These are phyloP conservation scores for Ascosphaera apis DNA, from an alignment of 2,329 filamentous ascomycete genomes.

Conservation along the genomic window DNA sequence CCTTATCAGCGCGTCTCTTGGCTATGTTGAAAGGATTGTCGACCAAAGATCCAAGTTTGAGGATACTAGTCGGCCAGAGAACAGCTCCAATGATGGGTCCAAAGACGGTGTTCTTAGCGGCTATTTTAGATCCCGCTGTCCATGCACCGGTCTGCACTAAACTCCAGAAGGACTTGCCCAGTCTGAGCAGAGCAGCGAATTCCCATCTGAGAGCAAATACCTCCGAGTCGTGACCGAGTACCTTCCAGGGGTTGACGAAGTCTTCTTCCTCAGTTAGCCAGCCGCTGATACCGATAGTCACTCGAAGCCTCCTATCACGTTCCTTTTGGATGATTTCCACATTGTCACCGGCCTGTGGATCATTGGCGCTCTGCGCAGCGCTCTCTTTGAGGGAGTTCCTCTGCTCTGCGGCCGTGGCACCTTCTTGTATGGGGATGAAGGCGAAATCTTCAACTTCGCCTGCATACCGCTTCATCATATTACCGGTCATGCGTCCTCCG, in stretches of 20 bases:
- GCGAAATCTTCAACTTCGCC: conserved; percentile 75
- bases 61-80: conserved; percentile 44
- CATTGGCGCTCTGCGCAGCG: neutral
- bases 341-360: neutral
- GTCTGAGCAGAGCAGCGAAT: conserved; percentile 47
- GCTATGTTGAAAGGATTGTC: conserved; percentile 69
- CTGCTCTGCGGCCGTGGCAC: neutral
- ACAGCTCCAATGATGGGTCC: conserved; percentile 40
- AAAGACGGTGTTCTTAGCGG: conserved; percentile 50
- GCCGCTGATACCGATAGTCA: conserved; percentile 65
- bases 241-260: conserved; percentile 54
- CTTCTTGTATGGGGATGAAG: conserved; percentile 45
- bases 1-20: conserved; percentile 55
- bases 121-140: conserved; percentile 32
- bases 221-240: conserved; percentile 49
- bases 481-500: conserved; percentile 55
- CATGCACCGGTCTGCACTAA: conserved; percentile 66
- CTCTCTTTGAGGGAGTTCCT: neutral
- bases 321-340: too few relatives aligned
- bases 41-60: conserved; percentile 43
- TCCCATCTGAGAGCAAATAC: conserved; percentile 73
- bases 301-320: conserved; percentile 48
- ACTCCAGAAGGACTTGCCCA: conserved; percentile 55
- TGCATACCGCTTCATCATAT: conserved; percentile 74
- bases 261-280: conserved; percentile 55